Base-by-base conservation (phyloP, 2,329 filamentous ascomycete species). In the Colletotrichum magnum region DNA sequence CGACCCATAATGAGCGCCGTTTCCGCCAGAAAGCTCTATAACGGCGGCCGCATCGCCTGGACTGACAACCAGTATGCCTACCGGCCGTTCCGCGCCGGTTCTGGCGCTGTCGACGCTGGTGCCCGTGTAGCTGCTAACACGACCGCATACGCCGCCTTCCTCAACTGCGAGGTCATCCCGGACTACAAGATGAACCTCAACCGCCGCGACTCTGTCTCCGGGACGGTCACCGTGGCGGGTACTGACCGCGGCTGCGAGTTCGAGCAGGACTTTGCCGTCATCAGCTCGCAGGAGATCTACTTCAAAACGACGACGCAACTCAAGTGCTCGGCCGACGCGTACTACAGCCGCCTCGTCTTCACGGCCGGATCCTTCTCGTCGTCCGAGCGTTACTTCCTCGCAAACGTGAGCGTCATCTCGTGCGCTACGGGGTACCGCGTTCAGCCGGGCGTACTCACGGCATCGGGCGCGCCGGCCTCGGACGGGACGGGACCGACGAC, bases 341-440 rank as follows among this genome's bases (percentile, higher is more conserved):
- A 47, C 7, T 50, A 47, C 52, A 64, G 60, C 15, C 60, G 60
- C 26, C 52, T 64, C 15, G 18, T 64, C 1, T 64, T 64, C 5
- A 57, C 60, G 12, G 60, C 60, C 1, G 60, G 48, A 41, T 50
- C 6, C 2, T 56, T 47, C 16, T 50, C 51, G 2, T 6, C n/a
- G 2, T 48, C 60, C 6, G 36, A 51, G n/a, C 18, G 6, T 12
- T 26, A 36, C 28, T 15, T 24, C 13, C 43, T 64, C 41, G 52
- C 26, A n/a, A 24, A 57, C 43, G n/a, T 64, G n/a, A 64, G 60
- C 26, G 52, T 64, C 36, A 64, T 64, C 28, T 64, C 60, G 15
- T 64, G 60, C 4, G 60, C 52, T 3, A 57, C 60, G 2, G 60
- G 60, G 13, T 64, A 64, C 18, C 51, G 51, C 28, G n/a, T n/a